phyloP scores from a whole-genome alignment of 2,329 filamentous ascomycete genomes.

The Fusarium nematophilum region DNA sequence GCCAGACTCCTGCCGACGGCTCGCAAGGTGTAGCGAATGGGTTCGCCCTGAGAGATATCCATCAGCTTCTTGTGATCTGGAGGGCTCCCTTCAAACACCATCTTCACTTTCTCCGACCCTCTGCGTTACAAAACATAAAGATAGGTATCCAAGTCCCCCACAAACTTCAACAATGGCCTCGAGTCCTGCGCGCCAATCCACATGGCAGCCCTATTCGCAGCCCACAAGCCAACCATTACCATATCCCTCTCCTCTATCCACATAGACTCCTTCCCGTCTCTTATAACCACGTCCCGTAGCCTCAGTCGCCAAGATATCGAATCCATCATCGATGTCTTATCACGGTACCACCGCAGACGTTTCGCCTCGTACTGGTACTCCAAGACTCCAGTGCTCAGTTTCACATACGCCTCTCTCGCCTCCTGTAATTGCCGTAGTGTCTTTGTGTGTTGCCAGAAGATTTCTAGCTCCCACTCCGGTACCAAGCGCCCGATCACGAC shows the following conservation, averaged over 20 bases:
- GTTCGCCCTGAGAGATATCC: no score
- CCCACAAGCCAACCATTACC: slow-evolving; percentile 4
- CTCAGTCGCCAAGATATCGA: slow-evolving; percentile 8
- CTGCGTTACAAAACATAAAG: slow-evolving; percentile 8
- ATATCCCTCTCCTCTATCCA: slow-evolving; percentile 7
- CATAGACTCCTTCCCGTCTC: neutral
- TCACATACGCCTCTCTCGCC: no score
- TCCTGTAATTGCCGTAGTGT: no score
- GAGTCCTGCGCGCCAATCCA: slow-evolving; percentile 17
- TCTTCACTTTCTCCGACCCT: neutral
- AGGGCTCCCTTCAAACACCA: no score
- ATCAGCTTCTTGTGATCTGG: neutral
- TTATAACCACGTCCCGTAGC: slow-evolving; percentile 1
- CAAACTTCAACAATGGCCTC: slow-evolving; percentile 10
- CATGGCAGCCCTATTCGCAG: slow-evolving; percentile 10
- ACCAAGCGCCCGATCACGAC: no score
- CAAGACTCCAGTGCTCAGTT: no score
- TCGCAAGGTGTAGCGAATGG: no score
- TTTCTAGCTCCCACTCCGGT: slow-evolving; percentile 2
- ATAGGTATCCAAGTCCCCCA: slow-evolving; percentile 6
- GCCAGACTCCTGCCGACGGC: no score
- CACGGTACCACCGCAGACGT: slow-evolving; percentile 9
- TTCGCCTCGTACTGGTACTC: slow-evolving; percentile 9
- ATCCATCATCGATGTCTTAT: neutral
- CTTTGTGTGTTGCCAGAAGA: neutral